phyloP scores from a whole-genome alignment of 805 yeast genomes.

The Starmera dryadoides region DNA sequence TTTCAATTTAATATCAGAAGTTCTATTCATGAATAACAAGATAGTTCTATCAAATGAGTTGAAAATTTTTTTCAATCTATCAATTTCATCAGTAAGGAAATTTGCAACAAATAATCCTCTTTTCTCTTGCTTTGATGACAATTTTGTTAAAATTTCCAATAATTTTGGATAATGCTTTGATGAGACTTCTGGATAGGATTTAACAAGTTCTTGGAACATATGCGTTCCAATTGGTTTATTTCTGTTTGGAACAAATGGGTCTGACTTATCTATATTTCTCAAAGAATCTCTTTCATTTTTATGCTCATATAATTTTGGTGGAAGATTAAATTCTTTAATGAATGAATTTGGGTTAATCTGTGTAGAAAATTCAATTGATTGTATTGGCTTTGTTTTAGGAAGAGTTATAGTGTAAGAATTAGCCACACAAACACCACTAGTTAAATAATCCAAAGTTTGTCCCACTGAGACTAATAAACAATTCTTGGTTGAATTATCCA shows the following conservation, averaged over 20 bases:
- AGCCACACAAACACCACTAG: slow-evolving; percentile 38
- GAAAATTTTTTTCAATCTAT: slow-evolving; percentile 3
- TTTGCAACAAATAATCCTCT: too few relatives aligned
- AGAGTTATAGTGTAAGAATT: slow-evolving; percentile 32
- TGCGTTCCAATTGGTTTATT: slow-evolving; percentile 30
- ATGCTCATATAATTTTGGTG: slow-evolving; percentile 21
- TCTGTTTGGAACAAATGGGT: slow-evolving; percentile 29
- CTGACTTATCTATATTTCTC: slow-evolving; percentile 29
- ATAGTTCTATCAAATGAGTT: slow-evolving; percentile 12
- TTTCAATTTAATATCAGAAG: slow-evolving; percentile 12
- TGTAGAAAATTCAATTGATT: slow-evolving; percentile 35
- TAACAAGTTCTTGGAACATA: neutral
- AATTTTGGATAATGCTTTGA: neutral
- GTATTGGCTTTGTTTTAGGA: slow-evolving; percentile 19
- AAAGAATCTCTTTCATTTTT: slow-evolving; percentile 29
- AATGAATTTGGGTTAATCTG: slow-evolving; percentile 31
- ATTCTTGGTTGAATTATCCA: slow-evolving; percentile 30
- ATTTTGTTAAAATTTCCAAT: slow-evolving; percentile 22
- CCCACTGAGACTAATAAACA: slow-evolving; percentile 34
- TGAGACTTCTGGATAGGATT: neutral
- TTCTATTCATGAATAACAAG: slow-evolving; percentile 7
- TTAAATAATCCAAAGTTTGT: slow-evolving; percentile 36
- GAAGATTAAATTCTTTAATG: slow-evolving; percentile 25
- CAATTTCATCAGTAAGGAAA: neutral
- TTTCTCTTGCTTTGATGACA: too few relatives aligned